Evolutionary conservation across 148 eudicot genomes (phyloP), one percentile per base, ranked within the genome.

Genomic region (Fagopyrum homotropicum): DNA sequence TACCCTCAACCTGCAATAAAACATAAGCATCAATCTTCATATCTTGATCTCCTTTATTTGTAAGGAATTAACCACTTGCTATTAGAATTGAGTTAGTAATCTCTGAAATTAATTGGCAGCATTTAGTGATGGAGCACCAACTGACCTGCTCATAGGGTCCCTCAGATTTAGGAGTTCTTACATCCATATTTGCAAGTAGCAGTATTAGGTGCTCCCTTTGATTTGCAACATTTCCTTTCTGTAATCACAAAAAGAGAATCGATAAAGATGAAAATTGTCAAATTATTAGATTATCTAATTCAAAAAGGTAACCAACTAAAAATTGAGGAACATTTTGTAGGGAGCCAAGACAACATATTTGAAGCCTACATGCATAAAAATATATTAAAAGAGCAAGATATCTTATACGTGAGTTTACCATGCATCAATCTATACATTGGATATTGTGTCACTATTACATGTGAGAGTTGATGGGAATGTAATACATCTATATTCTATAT

Each of bases 161-260:
- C 12, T 79, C 89, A 47, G 78, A 72, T 68, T 78, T 85, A 78
- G 81, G 88, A 16, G 70, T 73, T 72, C 99, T 86, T 72, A 80
- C 90, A 83, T 89, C 98, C 83, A 90, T 90, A 82, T 95, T 95
- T 75, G 99, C 99, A 76, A 95, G 92, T 79, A 95, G 83, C 82
- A 95, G 81, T 81, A 92, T 89, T 77, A 95, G 84, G 84, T 95
- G 99, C 85, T 95, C 99, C 85, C 99, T 82, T 80, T 95, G 99
- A 86, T 95, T 95, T 73, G 92, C 98, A 63, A 90, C 99, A 82
- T 95, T 95, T 88, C 97, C 99, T 88, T 92, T 92, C 99, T 95
- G 76, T 84, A 88, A 43, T 54, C 63, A 56, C 73, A 4, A 61
- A 35, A 60, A 77, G 43, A 63, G 43, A 51, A 74, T 16, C 22